Evolutionary conservation across 768 basidiomycete species (phyloP), one percentile per base, ranked within the genome.

Genomic region (Pleurotus eryngii): DNA sequence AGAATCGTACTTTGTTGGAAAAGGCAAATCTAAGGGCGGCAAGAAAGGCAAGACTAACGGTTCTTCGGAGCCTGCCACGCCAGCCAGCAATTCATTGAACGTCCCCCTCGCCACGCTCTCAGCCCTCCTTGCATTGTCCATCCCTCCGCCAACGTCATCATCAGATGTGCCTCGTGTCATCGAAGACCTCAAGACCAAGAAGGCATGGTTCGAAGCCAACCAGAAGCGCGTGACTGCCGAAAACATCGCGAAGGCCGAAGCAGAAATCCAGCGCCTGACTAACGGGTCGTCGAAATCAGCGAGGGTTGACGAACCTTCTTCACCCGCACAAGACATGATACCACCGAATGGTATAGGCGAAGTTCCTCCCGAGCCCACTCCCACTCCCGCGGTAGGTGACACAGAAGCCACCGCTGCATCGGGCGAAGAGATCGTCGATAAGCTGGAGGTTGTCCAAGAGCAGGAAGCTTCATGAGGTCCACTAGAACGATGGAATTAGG

Each of bases 161-260:
- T 75, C 79, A 4, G 95, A 99, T 61, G 81, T 95, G 35, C 81
- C 86, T 55, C 89, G 92, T 54, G 84, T 93, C 47, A 78, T 98
- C 57, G 90, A 92, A 66, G 92, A 97, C 69, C 80, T 99, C 57
- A 89, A 89, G 72, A 91, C 84, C 50, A 99, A 98, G 81, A 95
- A 95, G 76, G 80, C 86, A 20, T 98, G 95, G 94, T 97, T 85
- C 66, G 86, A 89, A 69, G 95, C 91, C 30, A 98, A 98, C 74
- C 94, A 95, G 72, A 83, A 81, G 24, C 84, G 84, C 20, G 83
- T 81, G 60, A 93, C 92, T 2, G 81, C 83, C 4, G 90, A 91
- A 66, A 90, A 91, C 63, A 75, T 94, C 50, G 83, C 85, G 39
- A 89, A 89, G 72, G 92, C 88, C 11, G 88, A 93, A 69, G 81